A percentile compares a stretch with the other conserved stretches of the same genome.
These are phyloP conservation scores for Solanum hybrid DNA, from an alignment of 305 asterid genomes.

Conservation along the genomic window DNA sequence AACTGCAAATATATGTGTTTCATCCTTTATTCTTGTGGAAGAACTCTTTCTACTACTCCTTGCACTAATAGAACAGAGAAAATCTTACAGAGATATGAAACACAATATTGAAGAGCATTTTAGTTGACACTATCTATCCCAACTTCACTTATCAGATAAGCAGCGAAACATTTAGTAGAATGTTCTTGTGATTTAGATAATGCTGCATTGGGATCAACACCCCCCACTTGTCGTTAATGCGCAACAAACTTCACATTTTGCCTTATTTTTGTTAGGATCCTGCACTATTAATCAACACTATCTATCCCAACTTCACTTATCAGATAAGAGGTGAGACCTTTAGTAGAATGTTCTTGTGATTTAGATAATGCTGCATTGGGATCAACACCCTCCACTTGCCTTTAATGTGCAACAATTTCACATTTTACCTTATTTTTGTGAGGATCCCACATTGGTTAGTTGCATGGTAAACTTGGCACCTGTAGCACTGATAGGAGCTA, in stretches of 20 bases:
- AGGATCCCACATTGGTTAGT: neutral
- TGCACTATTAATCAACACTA: neutral
- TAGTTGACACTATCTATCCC: neutral
- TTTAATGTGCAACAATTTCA: neutral
- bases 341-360: neutral
- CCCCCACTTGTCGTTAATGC: neutral
- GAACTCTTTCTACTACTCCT: neutral
- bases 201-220: neutral
- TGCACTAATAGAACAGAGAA: neutral
- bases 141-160: neutral
- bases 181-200: neutral
- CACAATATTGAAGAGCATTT: neutral
- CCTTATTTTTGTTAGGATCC: neutral
- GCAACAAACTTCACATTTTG: neutral
- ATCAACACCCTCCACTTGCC: neutral
- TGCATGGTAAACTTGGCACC: neutral
- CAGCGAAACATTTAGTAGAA: neutral
- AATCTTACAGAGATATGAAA: neutral
- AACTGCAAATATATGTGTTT: neutral
- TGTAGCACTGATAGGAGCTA: neutral
- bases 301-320: neutral
- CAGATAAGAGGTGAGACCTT: neutral
- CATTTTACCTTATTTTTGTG: neutral
- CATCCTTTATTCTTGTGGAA: neutral
- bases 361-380: neutral